These are phyloP conservation scores for Diaporthe destruens DNA, from an alignment of 2,329 filamentous ascomycete species.

Conservation along the genomic window DNA sequence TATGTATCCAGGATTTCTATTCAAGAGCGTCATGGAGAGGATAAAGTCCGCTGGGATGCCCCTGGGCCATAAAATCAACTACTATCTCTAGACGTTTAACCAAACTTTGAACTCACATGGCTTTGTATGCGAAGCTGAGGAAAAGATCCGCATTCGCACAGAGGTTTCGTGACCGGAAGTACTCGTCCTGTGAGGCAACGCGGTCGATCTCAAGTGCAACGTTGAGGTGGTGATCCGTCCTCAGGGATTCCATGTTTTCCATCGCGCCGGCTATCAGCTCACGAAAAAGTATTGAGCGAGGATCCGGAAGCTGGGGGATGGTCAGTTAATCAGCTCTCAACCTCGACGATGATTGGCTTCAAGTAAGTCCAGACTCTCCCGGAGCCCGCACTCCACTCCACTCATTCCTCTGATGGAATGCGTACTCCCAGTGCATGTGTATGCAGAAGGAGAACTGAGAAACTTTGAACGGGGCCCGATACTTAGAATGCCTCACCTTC, in stretches of 20 bases:
- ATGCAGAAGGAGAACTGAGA: no score
- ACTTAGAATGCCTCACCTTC: neutral
- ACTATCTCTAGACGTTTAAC: no score
- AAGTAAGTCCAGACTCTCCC: no score
- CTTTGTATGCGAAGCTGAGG: conserved; percentile 22
- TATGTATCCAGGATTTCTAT: conserved; percentile 5
- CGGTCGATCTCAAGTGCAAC: conserved; percentile 18
- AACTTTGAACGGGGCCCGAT: no score
- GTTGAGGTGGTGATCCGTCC: neutral
- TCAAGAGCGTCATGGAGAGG: conserved; percentile 5
- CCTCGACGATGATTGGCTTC: no score
- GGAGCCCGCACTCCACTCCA: no score
- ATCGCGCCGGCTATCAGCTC: conserved; percentile 3
- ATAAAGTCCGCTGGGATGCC: conserved; percentile 8
- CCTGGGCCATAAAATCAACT: neutral
- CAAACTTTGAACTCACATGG: neutral
- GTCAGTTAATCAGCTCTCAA: neutral
- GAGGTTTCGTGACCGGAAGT: conserved; percentile 4
- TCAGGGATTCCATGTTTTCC: neutral
- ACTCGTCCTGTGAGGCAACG: neutral
- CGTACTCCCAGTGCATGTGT: no score
- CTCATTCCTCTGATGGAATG: neutral
- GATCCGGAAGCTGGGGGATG: neutral
- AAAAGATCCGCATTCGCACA: conserved; percentile 6
- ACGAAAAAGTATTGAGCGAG: neutral